A percentile compares a stretch with the other conserved stretches of the same genome.
phyloP scores from a whole-genome alignment of 306 rosid species.

The Citrullus mucosospermus region DNA sequence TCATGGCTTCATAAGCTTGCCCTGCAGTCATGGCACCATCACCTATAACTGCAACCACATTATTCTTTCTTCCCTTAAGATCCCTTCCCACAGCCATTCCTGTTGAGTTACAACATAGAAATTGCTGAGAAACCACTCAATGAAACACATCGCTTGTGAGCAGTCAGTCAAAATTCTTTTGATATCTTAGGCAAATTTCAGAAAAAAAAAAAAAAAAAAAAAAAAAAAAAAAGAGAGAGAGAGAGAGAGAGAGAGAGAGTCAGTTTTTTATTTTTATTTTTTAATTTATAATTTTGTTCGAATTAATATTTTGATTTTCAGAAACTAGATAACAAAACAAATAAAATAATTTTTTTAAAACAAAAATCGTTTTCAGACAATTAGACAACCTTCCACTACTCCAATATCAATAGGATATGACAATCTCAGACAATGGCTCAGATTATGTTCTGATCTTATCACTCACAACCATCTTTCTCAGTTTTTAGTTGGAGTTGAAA shows the following conservation, averaged over 20 bases:
- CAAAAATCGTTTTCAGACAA: background rate
- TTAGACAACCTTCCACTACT: background rate
- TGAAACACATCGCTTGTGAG: background rate
- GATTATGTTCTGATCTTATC: background rate
- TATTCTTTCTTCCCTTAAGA: conserved; percentile 60
- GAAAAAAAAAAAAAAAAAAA: background rate
- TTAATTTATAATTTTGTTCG: background rate
- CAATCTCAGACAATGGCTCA: background rate
- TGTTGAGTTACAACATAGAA: conserved; percentile 17
- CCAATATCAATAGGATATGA: background rate
- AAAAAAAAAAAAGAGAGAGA: no score
- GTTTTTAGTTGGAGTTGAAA: background rate
- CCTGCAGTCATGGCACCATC: conserved; percentile 99
- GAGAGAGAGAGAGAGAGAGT: no score
- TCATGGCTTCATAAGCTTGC: conserved; percentile 99
- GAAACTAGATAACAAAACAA: background rate
- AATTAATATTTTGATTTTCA: background rate
- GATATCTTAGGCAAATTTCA: background rate
- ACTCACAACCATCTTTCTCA: background rate
- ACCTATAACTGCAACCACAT: conserved; percentile 81
- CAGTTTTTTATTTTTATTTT: no score
- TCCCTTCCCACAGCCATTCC: conserved; percentile 99
- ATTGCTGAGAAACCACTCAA: background rate
- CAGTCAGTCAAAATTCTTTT: background rate
- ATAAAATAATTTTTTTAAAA: background rate